Evolutionary conservation across 2,329 filamentous ascomycete species (phyloP), one percentile per base, ranked within the genome.

Genomic region (Shiraia sp.): DNA sequence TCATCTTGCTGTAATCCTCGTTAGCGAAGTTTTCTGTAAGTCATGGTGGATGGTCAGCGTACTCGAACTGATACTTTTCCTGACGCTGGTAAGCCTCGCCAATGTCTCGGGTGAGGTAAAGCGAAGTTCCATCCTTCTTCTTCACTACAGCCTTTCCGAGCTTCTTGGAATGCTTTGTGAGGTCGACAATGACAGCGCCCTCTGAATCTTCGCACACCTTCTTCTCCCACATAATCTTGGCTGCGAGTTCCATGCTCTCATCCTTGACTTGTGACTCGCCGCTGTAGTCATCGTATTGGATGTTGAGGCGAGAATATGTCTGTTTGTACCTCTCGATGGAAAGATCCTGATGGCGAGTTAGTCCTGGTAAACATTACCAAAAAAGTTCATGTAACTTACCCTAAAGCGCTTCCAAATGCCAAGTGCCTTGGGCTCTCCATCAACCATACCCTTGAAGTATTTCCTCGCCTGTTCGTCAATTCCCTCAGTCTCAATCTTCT

Each of bases 391-490:
- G 25, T 5, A 10, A 39, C 51, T 51, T 24, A 59, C 55, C 43
- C 82, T 75, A 75, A 85, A 85, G 45, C 78, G 75, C 59, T 77
- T 77, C 82, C 82, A 86, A 44, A 85, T 75, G 15, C 75, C 75
- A 30, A 85, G 72, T 4, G 81, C 81, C 26, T 78, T 74, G 24
- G 73, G 63, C 51, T 85, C 78, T 22, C 81, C 79, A 35, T 85
- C 81, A 41, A 81, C 79, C 82, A 86, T 85, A 53, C 79, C 79
- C 74, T 83, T 85, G 73, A 86, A 86, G 66, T 84, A 85, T 36
- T 79, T 76, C 61, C 87, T 83, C 36, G 87, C 87, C 70, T 87
- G 83, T 72, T 90, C 86, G 58, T 90, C 87, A 28, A 74, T 65
- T 15, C 63, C 62, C 32, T 65, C 55, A 3, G 59, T 41, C 42